Conservation (phyloP, 208 protist species). For the Acanthamoeba divionensis region DNA sequence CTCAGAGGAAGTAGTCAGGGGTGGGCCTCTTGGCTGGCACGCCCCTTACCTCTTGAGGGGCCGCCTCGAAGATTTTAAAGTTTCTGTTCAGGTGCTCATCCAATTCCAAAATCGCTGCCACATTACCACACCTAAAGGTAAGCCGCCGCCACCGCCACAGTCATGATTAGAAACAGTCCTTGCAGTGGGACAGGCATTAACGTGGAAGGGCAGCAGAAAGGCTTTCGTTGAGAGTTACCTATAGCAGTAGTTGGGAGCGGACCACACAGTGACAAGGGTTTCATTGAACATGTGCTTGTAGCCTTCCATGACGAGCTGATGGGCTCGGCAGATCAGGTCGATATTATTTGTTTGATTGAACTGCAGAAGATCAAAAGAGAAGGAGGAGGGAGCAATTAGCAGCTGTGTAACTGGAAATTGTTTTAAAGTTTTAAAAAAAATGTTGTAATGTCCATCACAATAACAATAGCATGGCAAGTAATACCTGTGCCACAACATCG, state of each 20-base stretch:
- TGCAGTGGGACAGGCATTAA: too few species aligned
- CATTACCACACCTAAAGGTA: constrained; percentile 94
- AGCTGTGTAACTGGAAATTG: too few species aligned
- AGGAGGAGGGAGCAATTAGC: too few species aligned
- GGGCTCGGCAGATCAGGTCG: constrained; percentile 82
- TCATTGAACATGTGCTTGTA: constrained; percentile 85
- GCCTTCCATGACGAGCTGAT: constrained; percentile 86
- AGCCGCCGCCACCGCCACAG: too few species aligned
- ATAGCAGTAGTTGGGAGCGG: too few species aligned
- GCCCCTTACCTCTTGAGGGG: constrained; percentile 87
- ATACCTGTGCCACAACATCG: constrained; percentile 88
- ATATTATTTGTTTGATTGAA: constrained; percentile 84
- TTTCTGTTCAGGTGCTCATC: constrained; percentile 96
- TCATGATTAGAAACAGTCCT: too few species aligned
- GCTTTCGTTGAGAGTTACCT: constrained; percentile 95
- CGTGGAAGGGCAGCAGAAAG: too few species aligned
- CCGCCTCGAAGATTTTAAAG: constrained; percentile 98
- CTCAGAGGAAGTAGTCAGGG: constrained; percentile 85
- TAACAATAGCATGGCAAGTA: constrained; percentile 2
- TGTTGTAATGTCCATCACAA: too few species aligned
- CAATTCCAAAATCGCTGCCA: constrained; percentile 96
- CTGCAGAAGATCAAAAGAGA: too few species aligned
- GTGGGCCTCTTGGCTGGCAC: constrained; percentile 76
- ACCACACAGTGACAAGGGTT: constrained; percentile 84
- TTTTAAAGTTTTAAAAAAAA: too few species aligned